These are phyloP conservation scores for Mycena kentingensis DNA, from an alignment of 768 basidiomycete species.

Conservation along the genomic window DNA sequence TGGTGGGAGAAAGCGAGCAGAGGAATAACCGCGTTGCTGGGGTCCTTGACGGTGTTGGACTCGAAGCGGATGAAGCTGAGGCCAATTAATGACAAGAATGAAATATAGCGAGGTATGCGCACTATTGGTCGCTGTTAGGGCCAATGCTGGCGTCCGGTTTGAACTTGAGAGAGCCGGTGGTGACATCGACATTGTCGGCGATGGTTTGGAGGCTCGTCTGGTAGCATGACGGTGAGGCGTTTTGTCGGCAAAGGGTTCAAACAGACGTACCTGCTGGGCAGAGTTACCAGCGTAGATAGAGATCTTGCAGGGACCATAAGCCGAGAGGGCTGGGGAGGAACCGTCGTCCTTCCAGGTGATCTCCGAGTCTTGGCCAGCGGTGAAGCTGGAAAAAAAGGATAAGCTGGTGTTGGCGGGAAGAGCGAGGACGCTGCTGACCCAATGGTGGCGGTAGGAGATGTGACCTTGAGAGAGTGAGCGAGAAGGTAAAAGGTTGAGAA, in stretches of 20 bases:
- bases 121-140: slow-evolving; percentile 60
- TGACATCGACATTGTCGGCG: slow-evolving; percentile 45
- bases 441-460: slow-evolving; percentile 50
- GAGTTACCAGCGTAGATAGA: slow-evolving; percentile 54
- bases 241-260: background rate
- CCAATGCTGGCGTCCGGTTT: slow-evolving; percentile 55
- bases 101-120: slow-evolving; percentile 26
- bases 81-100: slow-evolving; percentile 4
- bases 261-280: background rate
- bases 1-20: slow-evolving; percentile 77
- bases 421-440: no score
- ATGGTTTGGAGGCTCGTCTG: slow-evolving; percentile 62
- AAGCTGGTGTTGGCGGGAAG: no score
- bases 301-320: slow-evolving; percentile 54
- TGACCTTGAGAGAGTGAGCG: slow-evolving; percentile 47
- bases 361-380: slow-evolving; percentile 50
- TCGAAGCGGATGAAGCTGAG: slow-evolving; percentile 78
- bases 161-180: slow-evolving; percentile 47
- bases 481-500: background rate
- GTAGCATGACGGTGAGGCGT: background rate
- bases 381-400: no score
- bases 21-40: slow-evolving; percentile 52
- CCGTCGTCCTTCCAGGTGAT: slow-evolving; percentile 65
- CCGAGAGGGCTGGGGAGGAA: slow-evolving; percentile 44
- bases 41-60: slow-evolving; percentile 56